Conservation (phyloP, 768 basidiomycete genomes). For the Leccinellum albellum region DNA sequence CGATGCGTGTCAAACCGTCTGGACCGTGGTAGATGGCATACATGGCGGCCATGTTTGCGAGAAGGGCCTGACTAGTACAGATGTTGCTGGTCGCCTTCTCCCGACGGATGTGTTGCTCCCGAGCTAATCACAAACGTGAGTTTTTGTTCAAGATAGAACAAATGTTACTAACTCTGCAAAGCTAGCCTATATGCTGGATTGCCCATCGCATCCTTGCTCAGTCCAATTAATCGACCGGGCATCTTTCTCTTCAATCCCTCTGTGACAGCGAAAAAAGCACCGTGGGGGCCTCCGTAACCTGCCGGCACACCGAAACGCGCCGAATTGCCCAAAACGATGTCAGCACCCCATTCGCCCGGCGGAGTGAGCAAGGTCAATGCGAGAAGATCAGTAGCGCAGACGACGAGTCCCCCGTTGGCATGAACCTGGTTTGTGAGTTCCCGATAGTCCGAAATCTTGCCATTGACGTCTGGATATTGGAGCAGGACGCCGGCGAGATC, state of each 20-base stretch:
- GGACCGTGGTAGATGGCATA: slow-evolving; percentile 97
- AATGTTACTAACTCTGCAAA: slow-evolving; percentile 72
- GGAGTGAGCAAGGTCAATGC: slow-evolving; percentile 91
- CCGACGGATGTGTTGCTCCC: slow-evolving; percentile 94
- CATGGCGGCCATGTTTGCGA: slow-evolving; percentile 99
- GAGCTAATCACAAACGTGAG: slow-evolving; percentile 48
- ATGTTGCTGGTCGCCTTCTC: slow-evolving; percentile 99
- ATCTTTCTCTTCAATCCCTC: slow-evolving; percentile 94
- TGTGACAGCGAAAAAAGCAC: slow-evolving; percentile 93
- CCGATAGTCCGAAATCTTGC: slow-evolving; percentile 71
- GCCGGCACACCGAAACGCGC: slow-evolving; percentile 95
- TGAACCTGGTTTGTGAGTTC: slow-evolving; percentile 67
- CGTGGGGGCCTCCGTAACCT: slow-evolving; percentile 98
- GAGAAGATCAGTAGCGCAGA: slow-evolving; percentile 88
- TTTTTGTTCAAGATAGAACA: not conserved
- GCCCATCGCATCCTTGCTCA: slow-evolving; percentile 81
- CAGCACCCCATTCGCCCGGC: slow-evolving; percentile 98
- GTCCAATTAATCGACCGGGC: slow-evolving; percentile 95
- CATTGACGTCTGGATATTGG: slow-evolving; percentile 93
- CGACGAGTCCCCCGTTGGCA: slow-evolving; percentile 70
- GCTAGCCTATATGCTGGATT: slow-evolving; percentile 89
- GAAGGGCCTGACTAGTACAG: slow-evolving; percentile 94
- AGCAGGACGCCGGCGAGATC: slow-evolving; percentile 85
- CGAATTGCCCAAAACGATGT: slow-evolving; percentile 92
- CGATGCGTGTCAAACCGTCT: slow-evolving; percentile 77